Percentiles rank a stretch among this genome's conserved stretches.
These are phyloP conservation scores for Porcisia deanei DNA, from an alignment of 208 protist genomes.

Conservation along the genomic window DNA sequence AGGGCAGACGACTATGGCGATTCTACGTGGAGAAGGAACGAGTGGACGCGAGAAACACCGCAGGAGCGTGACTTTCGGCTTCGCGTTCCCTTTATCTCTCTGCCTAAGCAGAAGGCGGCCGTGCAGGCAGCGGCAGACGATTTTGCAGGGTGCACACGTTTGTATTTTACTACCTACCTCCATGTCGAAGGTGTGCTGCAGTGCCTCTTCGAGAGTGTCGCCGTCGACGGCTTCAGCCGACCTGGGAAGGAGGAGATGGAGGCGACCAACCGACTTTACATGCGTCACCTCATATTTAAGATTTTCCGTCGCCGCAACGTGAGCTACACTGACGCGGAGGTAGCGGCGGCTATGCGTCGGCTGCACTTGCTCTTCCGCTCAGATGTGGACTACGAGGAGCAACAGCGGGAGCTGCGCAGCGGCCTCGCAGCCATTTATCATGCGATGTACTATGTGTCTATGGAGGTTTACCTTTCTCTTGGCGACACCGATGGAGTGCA, in stretches of 20 bases:
- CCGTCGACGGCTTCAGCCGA: conserved; percentile 38
- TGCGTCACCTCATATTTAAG: conserved; percentile 66
- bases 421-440: conserved; percentile 44
- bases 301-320: conserved; percentile 55
- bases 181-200: conserved; percentile 56
- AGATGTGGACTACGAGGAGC: conserved; percentile 42
- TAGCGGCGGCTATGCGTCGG: conserved; percentile 31
- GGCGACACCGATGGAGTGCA: conserved; percentile 39
- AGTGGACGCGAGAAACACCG: conserved; percentile 18
- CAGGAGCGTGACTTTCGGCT: conserved; percentile 49
- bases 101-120: conserved; percentile 26
- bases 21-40: conserved; percentile 1
- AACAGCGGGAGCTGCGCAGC: conserved; percentile 38
- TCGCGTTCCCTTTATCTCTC: conserved; percentile 50
- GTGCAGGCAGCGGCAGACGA: conserved; percentile 13
- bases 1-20: conserved; percentile 6
- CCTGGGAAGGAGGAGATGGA: conserved; percentile 55
- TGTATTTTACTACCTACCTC: conserved; percentile 55
- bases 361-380: conserved; percentile 49
- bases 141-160: conserved; percentile 32
- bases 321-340: conserved; percentile 46
- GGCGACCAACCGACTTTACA: conserved; percentile 52
- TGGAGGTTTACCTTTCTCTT: conserved; percentile 61
- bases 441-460: conserved; percentile 54
- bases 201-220: conserved; percentile 53